Evolutionary conservation across 352 stramenopile species (phyloP), one percentile per base, ranked within the genome.

Genomic region (Globisporangium okanoganense): DNA sequence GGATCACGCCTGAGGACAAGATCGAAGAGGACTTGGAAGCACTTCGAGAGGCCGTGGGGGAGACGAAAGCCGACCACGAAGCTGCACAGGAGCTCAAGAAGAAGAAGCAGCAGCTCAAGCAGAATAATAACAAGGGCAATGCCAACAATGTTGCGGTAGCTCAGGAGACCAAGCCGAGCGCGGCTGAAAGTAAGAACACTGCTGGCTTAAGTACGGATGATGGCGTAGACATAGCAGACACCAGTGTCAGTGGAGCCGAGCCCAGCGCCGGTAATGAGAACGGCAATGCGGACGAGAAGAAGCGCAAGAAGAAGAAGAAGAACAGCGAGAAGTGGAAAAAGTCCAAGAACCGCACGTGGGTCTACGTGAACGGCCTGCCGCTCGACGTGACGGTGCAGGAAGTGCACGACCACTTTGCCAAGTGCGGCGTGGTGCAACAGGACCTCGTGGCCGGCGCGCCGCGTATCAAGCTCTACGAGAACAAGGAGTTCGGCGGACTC

Each of bases 331-430:
- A 89, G 65, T 89, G 74, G 82, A 92, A 90, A 61, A 75, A 79
- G 35, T 83, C 72, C 53, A 97, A 97, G 72, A 79, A 66, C 4
- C 94, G 95, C 54, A 96, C 89, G 63, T 99, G 96, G 96, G 87
- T 98, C 20, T 99, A 99, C 64, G 83, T 99, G 29, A 97, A 96
- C 36, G 95, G 96, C 20, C 74, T 99, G 35, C 97, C 97, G n/a
- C 61, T 87, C 8, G 91, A 99, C 62, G 73, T 94, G 10, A 97
- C 91, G 12, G 71, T 92, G 29, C 72, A 98, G 56, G 96, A 99
- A 74, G 73, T 99, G 5, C 75, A 86, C 27, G 76, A 92, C 40
- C 91, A 98, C 66, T 99, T 99, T 76, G 79, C 71, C 54, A 98
- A 98, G 66, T 96, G 86, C 41, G 96, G 96, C 9, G 88, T 99